phyloP scores from a whole-genome alignment of 225 moss, liverwort and hornwort genomes.

The Bryum argenteum region DNA sequence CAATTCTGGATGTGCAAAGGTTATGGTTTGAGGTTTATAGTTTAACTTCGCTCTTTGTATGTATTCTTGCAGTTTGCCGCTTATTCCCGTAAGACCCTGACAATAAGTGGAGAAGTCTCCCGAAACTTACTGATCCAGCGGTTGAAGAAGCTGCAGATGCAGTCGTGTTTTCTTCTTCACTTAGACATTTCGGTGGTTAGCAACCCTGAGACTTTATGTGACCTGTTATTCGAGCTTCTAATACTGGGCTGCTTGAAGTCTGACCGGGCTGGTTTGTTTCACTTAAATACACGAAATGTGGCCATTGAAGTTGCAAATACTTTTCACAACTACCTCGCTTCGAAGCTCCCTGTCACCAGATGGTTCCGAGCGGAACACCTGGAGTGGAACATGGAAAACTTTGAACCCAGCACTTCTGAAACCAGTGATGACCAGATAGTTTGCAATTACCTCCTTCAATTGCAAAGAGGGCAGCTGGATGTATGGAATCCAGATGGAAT shows the following conservation, averaged over 20 bases:
- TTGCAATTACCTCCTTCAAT: constrained; percentile 44
- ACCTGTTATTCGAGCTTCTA: constrained; percentile 60
- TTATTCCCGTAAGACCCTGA: constrained; percentile 35
- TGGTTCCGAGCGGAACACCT: constrained; percentile 46
- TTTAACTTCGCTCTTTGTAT: constrained; percentile 5
- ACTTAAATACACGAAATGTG: constrained; percentile 43
- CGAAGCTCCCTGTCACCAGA: constrained; percentile 44
- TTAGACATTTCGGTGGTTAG: constrained; percentile 51
- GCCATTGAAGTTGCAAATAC: constrained; percentile 61
- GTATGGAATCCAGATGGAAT: constrained; percentile 34
- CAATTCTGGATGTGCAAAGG: neutral
- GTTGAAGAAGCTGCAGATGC: constrained; percentile 36
- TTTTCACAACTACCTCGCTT: constrained; percentile 50
- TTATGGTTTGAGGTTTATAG: neutral
- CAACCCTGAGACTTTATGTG: constrained; percentile 50
- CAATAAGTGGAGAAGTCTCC: constrained; percentile 47
- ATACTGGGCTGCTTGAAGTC: constrained; percentile 61
- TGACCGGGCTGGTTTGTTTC: constrained; percentile 47
- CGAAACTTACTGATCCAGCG: constrained; percentile 41
- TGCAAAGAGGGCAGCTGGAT: constrained; percentile 11
- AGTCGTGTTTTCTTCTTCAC: constrained; percentile 36
- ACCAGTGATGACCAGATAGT: constrained; percentile 51
- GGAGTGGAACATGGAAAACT: constrained; percentile 44
- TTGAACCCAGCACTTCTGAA: constrained; percentile 28
- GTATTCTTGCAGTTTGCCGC: constrained; percentile 36